Base-by-base conservation (phyloP, 108 stramenopile species). In the Parmales sp. region DNA sequence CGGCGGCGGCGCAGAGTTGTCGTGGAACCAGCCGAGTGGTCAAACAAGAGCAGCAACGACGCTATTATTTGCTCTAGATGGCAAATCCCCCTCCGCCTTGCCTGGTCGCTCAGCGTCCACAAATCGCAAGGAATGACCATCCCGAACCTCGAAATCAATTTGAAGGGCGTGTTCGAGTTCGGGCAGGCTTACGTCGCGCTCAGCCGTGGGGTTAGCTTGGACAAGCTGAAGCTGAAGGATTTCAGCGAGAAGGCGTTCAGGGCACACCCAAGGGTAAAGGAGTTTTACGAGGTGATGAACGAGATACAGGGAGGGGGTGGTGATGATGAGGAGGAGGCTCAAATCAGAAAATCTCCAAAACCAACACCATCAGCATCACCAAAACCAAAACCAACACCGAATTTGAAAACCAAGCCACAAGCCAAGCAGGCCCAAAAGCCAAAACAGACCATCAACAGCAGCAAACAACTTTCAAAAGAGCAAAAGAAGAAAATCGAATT, bases 171-270 rank as follows among this genome's bases (percentile, higher is more conserved):
- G 7, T 96, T 96, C 78, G 91, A 88, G 37, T 86, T 82, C 51
- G 95, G 88, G 22, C 92, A 94, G 67, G 88, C 88, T 34, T 96
- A 96, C 76, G 91, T 93, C 19, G 95, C 95, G 5, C 64, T 95
- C 8, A 90, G 88, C 28, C 26, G 90, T 82, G 4, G 84, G 85
- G 11, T 67, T 36, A 71, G 78, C 46, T 49, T 81, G 48, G 67
- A 66, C 6, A 73, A 69, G 37, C 76, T 89, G 13, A 80, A 80
- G 22, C 38, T 86, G 37, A 76, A 82, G 25, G 84, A 83, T 19
- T 88, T 86, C 68, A 74, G 71, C 3, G 74, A 71, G 39, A 68
- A 76, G 25, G 67, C 69, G 1, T 81, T 88, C 34, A 68, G 64
- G 19, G 82, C 87, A 8, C 81, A 85, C 23, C 38, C 68, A 28